phyloP scores from a whole-genome alignment of 1,139 yeast species.

The Maudiozyma humilis region DNA sequence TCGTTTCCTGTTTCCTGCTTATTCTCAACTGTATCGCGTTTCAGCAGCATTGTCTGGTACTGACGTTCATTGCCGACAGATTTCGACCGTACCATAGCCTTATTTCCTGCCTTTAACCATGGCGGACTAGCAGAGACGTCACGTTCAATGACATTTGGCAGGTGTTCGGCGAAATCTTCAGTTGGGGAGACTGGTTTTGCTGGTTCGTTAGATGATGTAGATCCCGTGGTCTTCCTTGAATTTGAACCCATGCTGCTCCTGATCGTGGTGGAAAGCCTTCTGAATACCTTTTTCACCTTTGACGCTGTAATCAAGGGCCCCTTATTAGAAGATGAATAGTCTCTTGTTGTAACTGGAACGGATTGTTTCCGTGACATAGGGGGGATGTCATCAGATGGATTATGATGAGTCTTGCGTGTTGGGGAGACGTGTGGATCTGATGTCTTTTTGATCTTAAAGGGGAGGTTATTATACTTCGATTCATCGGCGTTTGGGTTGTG shows the following conservation, averaged over 20 bases:
- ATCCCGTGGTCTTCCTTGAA: background rate
- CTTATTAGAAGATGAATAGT: background rate
- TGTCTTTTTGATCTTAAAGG: slow-evolving; percentile 42
- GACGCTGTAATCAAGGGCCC: background rate
- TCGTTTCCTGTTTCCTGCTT: no score
- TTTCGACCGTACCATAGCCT: slow-evolving; percentile 1
- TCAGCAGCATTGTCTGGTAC: background rate
- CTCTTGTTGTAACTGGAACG: background rate
- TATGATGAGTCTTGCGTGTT: slow-evolving; percentile 17
- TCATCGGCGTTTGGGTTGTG: slow-evolving; percentile 3
- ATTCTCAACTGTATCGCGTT: slow-evolving; percentile 48
- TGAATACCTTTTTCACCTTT: slow-evolving; percentile 6
- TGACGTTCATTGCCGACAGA: slow-evolving; percentile 6
- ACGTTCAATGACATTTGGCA: no score
- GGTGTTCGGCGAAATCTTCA: no score
- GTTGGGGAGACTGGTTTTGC: background rate
- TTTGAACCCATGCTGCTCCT: background rate
- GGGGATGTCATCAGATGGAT: slow-evolving; percentile 6
- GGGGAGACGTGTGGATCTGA: slow-evolving; percentile 59
- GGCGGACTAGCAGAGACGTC: no score
- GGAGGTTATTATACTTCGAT: slow-evolving; percentile 18
- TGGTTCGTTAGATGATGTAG: no score
- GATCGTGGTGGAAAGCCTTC: slow-evolving; percentile 7
- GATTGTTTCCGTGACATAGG: background rate
- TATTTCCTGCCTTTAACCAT: no score